phyloP scores from a whole-genome alignment of 129 eudicot genomes.

The Chrysanthemum seticuspe region DNA sequence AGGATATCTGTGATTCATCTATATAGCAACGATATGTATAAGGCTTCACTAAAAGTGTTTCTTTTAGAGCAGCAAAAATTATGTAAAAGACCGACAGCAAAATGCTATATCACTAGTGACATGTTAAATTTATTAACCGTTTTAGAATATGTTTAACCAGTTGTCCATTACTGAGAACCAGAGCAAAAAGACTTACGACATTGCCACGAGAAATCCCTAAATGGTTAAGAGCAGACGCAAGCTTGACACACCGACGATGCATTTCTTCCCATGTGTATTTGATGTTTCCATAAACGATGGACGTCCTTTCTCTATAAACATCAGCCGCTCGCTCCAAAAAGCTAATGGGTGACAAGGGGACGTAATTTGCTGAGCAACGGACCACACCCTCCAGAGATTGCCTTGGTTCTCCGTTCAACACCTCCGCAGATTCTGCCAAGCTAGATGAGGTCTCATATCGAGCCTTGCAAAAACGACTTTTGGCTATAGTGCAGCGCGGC shows the following conservation, averaged over 20 bases:
- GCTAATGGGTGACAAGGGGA: constrained; percentile 65
- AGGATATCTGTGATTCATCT: too few species aligned
- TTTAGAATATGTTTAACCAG: too few species aligned
- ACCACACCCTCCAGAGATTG: constrained; percentile 40
- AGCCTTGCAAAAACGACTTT: constrained; percentile 11
- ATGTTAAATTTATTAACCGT: too few species aligned
- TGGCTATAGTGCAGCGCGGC: background rate
- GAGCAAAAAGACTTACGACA: constrained; percentile 30
- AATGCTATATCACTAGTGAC: too few species aligned
- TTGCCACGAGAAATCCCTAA: constrained; percentile 49
- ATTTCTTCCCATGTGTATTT: constrained; percentile 47
- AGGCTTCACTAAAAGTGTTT: too few species aligned
- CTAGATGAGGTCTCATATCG: constrained; percentile 1
- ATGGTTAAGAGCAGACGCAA: constrained; percentile 44
- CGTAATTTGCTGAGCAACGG: constrained; percentile 52
- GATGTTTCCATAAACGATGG: constrained; percentile 39
- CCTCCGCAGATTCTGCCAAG: background rate
- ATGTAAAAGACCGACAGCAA: too few species aligned
- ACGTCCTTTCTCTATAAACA: constrained; percentile 52
- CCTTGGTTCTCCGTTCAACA: constrained; percentile 23
- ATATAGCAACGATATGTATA: too few species aligned
- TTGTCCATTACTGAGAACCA: too few species aligned
- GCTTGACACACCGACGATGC: constrained; percentile 41
- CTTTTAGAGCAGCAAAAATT: too few species aligned
- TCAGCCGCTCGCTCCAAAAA: constrained; percentile 63